Base-by-base conservation (phyloP, 2,329 filamentous ascomycete genomes). In the Fusarium beomiforme region DNA sequence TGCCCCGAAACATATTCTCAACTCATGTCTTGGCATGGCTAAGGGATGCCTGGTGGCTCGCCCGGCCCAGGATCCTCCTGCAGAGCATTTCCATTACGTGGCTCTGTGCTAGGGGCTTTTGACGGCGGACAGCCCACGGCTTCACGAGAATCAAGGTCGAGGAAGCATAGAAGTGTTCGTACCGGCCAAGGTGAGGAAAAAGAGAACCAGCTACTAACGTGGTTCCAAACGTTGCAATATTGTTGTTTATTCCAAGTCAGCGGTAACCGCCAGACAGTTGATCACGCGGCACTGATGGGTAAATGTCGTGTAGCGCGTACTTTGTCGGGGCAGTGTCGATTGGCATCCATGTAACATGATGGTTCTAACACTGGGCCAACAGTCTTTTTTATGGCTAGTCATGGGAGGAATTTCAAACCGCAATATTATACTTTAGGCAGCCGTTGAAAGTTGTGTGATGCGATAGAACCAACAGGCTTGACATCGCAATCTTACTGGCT, bases 101-200 rank as follows among this genome's bases (percentile, higher is more conserved):
- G 17, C 39, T 42, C 39, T 17, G 5, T 17, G 10, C 4, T 9
- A 6, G 39, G 39, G 11, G 8, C 16, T 17, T 42, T 23, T 14
- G 13, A 42, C 39, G 17, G 23, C 2, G 13, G 16, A 5, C 39
- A 23, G 21, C 39, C 39, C 21, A 41, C 21, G 26, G 10, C 0
- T 41, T n/a, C 8, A 4, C 19, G 6, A 14, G 1, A 14, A 14
- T 14, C 2, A 13, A 13, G 5, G 16, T 36, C 4, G 2, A 16
- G 6, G 2, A 9, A 36, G 8, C 5, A 36, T 8, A 19, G 16
- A 36, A 19, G 3, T 13, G 3, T 13, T 14, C 3, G 37, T 13
- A 21, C 7, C 19, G n/a, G 37, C 8, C 11, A 6, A 21, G 12
- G 21, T 14, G 37, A 11, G 21, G n/a, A 6, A n/a, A 8, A 41